phyloP scores from a whole-genome alignment of 202 grass and related monocot species.

The Musa balbisiana region DNA sequence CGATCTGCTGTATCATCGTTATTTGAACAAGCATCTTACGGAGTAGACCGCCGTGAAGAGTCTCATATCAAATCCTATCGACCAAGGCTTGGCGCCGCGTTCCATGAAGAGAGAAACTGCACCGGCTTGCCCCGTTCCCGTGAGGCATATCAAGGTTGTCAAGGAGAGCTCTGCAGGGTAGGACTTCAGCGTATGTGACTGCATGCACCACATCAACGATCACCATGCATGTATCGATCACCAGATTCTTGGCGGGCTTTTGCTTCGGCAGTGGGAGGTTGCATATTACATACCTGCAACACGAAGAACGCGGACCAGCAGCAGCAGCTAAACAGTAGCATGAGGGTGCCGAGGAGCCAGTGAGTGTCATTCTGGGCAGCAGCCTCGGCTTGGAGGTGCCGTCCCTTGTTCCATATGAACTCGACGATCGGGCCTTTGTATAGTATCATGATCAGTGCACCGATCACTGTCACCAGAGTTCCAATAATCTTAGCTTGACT shows the following conservation, averaged over 20 bases:
- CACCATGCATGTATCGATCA: no score
- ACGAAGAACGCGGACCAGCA: constrained; percentile 86
- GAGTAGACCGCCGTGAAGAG: constrained; percentile 77
- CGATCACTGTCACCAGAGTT: constrained; percentile 45
- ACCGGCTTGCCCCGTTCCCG: constrained; percentile 48
- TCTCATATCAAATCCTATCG: constrained; percentile 74
- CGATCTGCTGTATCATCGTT: no score
- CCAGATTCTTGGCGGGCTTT: no score
- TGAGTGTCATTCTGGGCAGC: constrained; percentile 8
- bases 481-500: constrained; percentile 80
- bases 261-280: constrained; percentile 29
- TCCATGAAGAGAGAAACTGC: constrained; percentile 54
- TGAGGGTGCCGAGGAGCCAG: constrained; percentile 65
- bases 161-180: constrained; percentile 76
- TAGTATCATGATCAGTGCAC: constrained; percentile 80
- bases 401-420: constrained; percentile 60
- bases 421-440: constrained; percentile 70
- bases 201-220: neutral
- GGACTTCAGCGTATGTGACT: constrained; percentile 56
- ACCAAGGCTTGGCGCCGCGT: constrained; percentile 45
- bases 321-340: constrained; percentile 46
- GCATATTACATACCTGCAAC: constrained; percentile 45
- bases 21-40: constrained; percentile 30
- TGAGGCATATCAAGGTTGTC: constrained; percentile 59
- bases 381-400: constrained; percentile 14